Conservation (phyloP, 768 basidiomycete genomes). For the Podaxis sp. region DNA sequence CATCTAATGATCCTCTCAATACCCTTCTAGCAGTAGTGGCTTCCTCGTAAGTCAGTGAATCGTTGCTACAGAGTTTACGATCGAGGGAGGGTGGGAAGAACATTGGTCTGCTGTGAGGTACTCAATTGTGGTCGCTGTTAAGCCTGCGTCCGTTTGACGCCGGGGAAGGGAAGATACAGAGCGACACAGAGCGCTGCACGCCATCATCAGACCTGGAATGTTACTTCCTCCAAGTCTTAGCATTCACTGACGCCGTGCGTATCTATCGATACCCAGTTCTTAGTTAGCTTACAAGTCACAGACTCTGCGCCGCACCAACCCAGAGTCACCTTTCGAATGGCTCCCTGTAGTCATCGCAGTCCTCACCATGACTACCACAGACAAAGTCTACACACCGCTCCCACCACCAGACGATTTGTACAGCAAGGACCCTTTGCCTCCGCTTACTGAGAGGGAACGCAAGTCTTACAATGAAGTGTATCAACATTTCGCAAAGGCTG, state of each 20-base stretch:
- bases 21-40: background rate
- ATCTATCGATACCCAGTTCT: no score
- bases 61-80: background rate
- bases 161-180: background rate
- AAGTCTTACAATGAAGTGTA: conserved; percentile 46
- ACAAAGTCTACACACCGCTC: conserved; percentile 27
- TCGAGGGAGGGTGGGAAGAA: background rate
- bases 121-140: background rate
- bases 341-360: background rate
- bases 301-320: no score
- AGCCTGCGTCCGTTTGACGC: background rate
- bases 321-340: background rate
- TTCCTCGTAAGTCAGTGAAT: background rate
- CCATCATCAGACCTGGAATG: no score
- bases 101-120: background rate
- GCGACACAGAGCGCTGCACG: no score
- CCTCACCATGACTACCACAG: conserved; percentile 9
- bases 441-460: conserved; percentile 37
- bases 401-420: conserved; percentile 21
- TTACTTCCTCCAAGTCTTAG: no score
- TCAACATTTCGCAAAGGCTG: conserved; percentile 44
- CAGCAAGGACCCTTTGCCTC: conserved; percentile 21
- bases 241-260: no score
- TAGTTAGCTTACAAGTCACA: no score
- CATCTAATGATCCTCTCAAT: background rate